Base-by-base conservation (phyloP, 2,329 filamentous ascomycete species). In the Monilinia fructicola region DNA sequence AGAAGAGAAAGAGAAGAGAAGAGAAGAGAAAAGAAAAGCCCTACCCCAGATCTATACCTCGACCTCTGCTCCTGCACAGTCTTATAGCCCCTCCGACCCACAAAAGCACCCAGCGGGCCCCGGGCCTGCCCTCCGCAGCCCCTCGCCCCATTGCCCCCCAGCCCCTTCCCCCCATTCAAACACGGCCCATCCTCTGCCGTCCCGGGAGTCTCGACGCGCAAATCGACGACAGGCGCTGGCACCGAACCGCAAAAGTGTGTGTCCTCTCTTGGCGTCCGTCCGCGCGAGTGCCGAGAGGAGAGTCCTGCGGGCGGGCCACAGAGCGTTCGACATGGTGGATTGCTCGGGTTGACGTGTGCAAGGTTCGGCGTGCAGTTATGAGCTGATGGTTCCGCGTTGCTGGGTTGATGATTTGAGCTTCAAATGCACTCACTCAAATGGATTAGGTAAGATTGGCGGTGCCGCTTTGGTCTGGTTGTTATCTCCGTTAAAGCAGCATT, bases 61-160 rank as follows among this genome's bases (percentile, higher is more conserved):
- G 72, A 74, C 35, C 69, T 68, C 54, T 73, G 71, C 62, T 77
- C 76, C 67, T 77, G 68, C 2, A 77, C 74, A 0, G 76, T 76
- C 52, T 76, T 76, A 54, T 75, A 75, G 12, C 46, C 46, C n/a
- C 35, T 31, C n/a, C 26, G 28, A 9, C 54, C 38, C 6, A 5
- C 44, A 48, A 7, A 21, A n/a, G 18, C 44, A n/a, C n/a, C n/a
- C n/a, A n/a, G n/a, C n/a, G n/a, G n/a, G n/a, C n/a, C n/a, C n/a
- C n/a, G n/a, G n/a, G n/a, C n/a, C n/a, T n/a, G n/a, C n/a, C n/a
- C n/a, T n/a, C 16, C 38, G 9, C 12, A 6, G 11, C 3, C 23
- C n/a, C 38, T 44, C 23, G n/a, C 38, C 11, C 38, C 38, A 40
- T 40, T 38, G 35, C 38, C 12, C 38, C 38, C 7, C 38, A 35